Percentiles rank a stretch among this genome's conserved stretches.
phyloP scores from a whole-genome alignment of 2,329 filamentous ascomycete species.

The Ceratocystis huliohia region DNA sequence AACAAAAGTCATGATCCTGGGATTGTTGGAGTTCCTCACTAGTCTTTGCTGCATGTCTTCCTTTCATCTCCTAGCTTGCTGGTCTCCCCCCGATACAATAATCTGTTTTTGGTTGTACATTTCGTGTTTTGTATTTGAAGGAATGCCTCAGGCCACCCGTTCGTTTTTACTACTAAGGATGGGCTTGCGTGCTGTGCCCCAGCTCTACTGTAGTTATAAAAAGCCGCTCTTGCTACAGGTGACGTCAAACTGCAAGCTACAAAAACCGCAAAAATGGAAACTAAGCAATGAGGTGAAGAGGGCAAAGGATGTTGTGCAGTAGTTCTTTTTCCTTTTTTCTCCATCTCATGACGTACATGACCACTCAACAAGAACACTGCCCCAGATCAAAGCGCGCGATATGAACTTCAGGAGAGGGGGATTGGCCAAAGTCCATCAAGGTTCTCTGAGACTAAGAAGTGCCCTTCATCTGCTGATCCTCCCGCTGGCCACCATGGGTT shows the following conservation, averaged over 20 bases:
- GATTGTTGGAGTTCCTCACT: neutral
- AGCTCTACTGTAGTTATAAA: neutral
- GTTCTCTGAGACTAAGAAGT: neutral
- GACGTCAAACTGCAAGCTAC: neutral
- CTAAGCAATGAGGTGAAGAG: neutral
- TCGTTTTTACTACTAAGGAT: neutral
- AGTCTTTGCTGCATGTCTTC: neutral
- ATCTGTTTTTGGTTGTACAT: neutral
- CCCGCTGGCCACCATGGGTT: neutral
- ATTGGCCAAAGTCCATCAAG: neutral
- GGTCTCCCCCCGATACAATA: neutral
- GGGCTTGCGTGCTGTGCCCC: neutral
- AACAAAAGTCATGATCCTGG: neutral
- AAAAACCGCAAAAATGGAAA: neutral
- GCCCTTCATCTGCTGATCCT: constrained; percentile 2
- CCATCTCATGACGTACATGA: neutral
- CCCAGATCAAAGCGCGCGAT: neutral
- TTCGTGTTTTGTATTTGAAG: neutral
- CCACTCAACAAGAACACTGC: neutral
- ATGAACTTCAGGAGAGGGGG: neutral
- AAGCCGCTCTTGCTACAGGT: neutral
- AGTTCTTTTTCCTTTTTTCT: neutral
- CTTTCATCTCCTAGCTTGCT: neutral
- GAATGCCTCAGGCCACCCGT: neutral
- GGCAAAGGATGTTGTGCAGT: neutral